Evolutionary conservation across 2,329 filamentous ascomycete species (phyloP).

Genomic region (Harringtonia lauricola): DNA sequence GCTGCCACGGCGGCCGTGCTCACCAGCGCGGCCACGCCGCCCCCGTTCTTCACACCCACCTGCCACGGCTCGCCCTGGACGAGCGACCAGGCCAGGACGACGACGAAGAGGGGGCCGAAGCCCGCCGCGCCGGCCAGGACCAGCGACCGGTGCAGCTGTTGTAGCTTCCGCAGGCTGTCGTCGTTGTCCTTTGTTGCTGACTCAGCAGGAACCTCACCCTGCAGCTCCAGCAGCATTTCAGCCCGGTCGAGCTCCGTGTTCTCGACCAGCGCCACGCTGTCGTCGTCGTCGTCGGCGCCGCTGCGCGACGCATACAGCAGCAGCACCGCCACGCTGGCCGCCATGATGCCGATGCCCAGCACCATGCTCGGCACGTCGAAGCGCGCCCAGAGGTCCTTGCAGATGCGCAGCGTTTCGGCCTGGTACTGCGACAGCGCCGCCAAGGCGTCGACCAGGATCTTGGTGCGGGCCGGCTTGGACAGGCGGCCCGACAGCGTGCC

Average conservation of each 20-base stretch:
- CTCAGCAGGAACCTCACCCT: slow-evolving; percentile 13
- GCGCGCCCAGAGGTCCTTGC: slow-evolving; percentile 78
- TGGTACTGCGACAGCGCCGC: slow-evolving; percentile 64
- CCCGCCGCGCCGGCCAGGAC: slow-evolving; percentile 25
- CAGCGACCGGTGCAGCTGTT: slow-evolving; percentile 26
- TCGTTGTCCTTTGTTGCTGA: slow-evolving; percentile 34
- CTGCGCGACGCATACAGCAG: slow-evolving; percentile 59
- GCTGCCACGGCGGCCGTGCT: slow-evolving; percentile 30
- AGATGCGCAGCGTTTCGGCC: slow-evolving; percentile 63
- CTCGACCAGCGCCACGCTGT: slow-evolving; percentile 27
- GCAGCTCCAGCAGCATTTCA: slow-evolving; percentile 45
- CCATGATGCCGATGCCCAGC: slow-evolving; percentile 62
- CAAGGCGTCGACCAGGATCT: slow-evolving; percentile 31
- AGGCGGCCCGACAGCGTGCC: slow-evolving; percentile 21
- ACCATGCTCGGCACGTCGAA: slow-evolving; percentile 86
- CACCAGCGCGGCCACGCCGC: slow-evolving; percentile 29
- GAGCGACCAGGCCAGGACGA: slow-evolving; percentile 2
- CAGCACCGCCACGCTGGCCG: slow-evolving; percentile 55
- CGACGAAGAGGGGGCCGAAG: no score
- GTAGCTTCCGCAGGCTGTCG: slow-evolving; percentile 42
- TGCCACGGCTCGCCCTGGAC: slow-evolving; percentile 18
- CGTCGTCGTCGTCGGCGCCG: slow-evolving; percentile 26
- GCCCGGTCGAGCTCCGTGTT: slow-evolving; percentile 47
- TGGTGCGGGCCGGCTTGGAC: slow-evolving; percentile 24
- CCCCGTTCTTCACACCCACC: slow-evolving; percentile 18